Evolutionary conservation across 345 rosid species (phyloP).

Genomic region (Pugionium dolabratum): DNA sequence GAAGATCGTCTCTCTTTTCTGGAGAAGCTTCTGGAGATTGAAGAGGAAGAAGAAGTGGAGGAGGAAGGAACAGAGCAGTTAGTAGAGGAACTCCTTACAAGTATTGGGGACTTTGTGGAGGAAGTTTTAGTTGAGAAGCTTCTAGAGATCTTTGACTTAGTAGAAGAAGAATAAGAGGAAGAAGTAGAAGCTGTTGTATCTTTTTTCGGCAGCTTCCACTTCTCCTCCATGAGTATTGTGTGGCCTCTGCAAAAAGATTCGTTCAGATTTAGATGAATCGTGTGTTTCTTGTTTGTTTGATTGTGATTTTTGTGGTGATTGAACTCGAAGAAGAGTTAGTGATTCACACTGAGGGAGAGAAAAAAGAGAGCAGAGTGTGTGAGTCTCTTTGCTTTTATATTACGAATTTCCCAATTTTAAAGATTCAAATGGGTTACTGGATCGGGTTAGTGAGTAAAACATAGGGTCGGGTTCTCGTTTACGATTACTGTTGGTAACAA

Average conservation of each 20-base stretch:
- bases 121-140: conserved; percentile 72
- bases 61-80: conserved; percentile 44
- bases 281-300: conserved; percentile 18
- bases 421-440: no score
- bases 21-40: conserved; percentile 57
- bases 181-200: conserved; percentile 45
- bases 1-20: conserved; percentile 53
- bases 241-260: conserved; percentile 6
- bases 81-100: conserved; percentile 57
- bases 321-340: conserved; percentile 29
- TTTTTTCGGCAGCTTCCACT: conserved; percentile 68
- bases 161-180: no score
- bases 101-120: conserved; percentile 60
- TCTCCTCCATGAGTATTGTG: conserved; percentile 65
- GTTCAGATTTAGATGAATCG: conserved; percentile 25
- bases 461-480: no score
- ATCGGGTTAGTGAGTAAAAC: no score
- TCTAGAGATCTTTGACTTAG: conserved; percentile 55
- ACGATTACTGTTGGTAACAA: no score
- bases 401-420: neutral
- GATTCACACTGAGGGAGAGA: conserved; percentile 11
- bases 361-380: conserved; percentile 25
- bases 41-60: conserved; percentile 52
- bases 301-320: conserved; percentile 33
- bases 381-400: conserved; percentile 33